These are phyloP conservation scores for Aspergillus arachidicola DNA, from an alignment of 2,329 filamentous ascomycete species.

Conservation along the genomic window DNA sequence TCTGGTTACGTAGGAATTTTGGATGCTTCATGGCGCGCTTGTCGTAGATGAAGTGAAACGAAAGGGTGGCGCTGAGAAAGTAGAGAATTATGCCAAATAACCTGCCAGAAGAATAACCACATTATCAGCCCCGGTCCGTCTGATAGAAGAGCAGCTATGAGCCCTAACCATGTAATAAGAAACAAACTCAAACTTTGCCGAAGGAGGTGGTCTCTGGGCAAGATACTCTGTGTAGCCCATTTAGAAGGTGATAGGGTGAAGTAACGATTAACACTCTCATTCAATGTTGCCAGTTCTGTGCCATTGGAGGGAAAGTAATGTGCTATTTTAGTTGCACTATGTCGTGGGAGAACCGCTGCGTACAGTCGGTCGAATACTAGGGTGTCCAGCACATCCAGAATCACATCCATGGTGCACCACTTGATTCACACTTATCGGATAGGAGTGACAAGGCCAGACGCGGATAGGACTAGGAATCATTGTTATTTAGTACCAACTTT, in stretches of 20 bases:
- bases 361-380: constrained; percentile 25
- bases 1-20: constrained; percentile 90
- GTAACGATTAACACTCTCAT: constrained; percentile 12
- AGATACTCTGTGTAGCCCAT: constrained; percentile 8
- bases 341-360: constrained; percentile 16
- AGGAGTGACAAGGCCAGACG: not conserved
- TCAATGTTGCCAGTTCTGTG: constrained; percentile 3
- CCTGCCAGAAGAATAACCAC: not conserved
- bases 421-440: not conserved
- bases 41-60: constrained; percentile 73
- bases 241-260: constrained; percentile 7
- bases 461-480: not conserved
- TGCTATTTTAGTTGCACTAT: not conserved
- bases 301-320: not conserved
- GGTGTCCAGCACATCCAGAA: constrained; percentile 25
- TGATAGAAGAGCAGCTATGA: not conserved
- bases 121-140: not conserved
- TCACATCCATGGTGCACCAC: constrained; percentile 19
- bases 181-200: constrained; percentile 15
- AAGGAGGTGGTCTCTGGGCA: constrained; percentile 8
- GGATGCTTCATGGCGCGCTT: constrained; percentile 85
- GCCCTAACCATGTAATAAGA: constrained; percentile 9
- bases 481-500: not conserved
- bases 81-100: constrained; percentile 12
- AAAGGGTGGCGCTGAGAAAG: constrained; percentile 10